phyloP scores from a whole-genome alignment of 2,329 filamentous ascomycete genomes.

The Emergomyces pasteurianus region DNA sequence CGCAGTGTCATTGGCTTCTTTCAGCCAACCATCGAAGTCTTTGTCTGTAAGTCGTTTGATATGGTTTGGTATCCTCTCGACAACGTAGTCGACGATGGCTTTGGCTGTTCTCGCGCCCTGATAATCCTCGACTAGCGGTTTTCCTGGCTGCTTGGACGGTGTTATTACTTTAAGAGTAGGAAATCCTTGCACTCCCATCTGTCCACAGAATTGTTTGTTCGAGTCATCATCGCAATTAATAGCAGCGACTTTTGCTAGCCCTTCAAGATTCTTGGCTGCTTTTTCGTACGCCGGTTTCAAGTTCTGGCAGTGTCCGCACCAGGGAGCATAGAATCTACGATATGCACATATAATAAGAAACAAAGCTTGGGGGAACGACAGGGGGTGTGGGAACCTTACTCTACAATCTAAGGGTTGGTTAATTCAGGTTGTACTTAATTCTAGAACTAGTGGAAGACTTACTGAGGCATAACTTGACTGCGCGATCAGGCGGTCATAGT shows the following conservation, averaged over 20 bases:
- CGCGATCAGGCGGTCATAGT: constrained; percentile 70
- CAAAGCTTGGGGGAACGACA: neutral
- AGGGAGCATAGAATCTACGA: constrained; percentile 86
- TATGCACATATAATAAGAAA: neutral
- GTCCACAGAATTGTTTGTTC: constrained; percentile 79
- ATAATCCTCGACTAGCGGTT: constrained; percentile 82
- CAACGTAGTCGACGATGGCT: constrained; percentile 73
- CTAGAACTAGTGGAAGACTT: constrained; percentile 26
- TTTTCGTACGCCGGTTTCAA: constrained; percentile 95
- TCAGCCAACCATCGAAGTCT: constrained; percentile 63
- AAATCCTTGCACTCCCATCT: constrained; percentile 84
- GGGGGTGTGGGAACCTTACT: constrained; percentile 28
- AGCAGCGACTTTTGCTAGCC: constrained; percentile 86
- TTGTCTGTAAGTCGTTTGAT: constrained; percentile 73
- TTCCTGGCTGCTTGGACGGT: constrained; percentile 68
- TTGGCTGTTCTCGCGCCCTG: constrained; percentile 72
- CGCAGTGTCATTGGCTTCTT: constrained; percentile 52
- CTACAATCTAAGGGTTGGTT: constrained; percentile 35
- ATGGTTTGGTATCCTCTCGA: constrained; percentile 81
- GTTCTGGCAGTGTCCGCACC: constrained; percentile 95
- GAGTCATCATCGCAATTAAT: constrained; percentile 87
- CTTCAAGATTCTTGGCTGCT: constrained; percentile 76
- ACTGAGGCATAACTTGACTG: constrained; percentile 88
- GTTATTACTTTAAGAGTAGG: constrained; percentile 89
- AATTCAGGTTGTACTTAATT: constrained; percentile 5